phyloP scores from a whole-genome alignment of 2,329 filamentous ascomycete species.

The Juglanconis oblonga region DNA sequence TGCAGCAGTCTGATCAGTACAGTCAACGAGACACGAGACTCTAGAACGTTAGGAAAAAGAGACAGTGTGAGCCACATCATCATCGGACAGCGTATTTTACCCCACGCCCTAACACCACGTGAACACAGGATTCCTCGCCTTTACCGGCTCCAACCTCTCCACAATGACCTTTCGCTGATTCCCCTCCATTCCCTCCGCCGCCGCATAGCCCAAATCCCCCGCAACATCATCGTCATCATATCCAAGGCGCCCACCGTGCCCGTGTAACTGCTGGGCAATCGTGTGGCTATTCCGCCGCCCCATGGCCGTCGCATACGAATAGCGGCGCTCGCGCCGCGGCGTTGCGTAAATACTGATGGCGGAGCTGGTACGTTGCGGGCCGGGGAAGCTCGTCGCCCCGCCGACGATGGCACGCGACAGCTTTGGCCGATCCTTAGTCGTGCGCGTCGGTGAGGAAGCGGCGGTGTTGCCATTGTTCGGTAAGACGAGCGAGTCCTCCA shows the following conservation, averaged over 20 bases:
- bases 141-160: constrained; percentile 91
- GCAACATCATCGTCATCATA: constrained; percentile 74
- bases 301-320: constrained; percentile 50
- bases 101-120: constrained; percentile 76
- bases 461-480: constrained; percentile 18
- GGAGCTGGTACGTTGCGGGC: constrained; percentile 31
- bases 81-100: not conserved
- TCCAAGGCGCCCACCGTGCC: constrained; percentile 27
- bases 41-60: not conserved
- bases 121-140: constrained; percentile 92
- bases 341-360: constrained; percentile 40
- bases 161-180: constrained; percentile 94
- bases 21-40: too few species aligned
- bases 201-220: constrained; percentile 91
- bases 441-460: constrained; percentile 15
- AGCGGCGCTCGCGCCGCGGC: constrained; percentile 48
- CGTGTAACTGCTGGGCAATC: constrained; percentile 53
- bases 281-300: constrained; percentile 46
- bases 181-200: constrained; percentile 89
- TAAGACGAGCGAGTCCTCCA: constrained; percentile 29
- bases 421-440: constrained; percentile 19
- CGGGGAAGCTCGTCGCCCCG: constrained; percentile 37
- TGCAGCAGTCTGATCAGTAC: not conserved
- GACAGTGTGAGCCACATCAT: not conserved
- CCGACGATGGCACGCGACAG: constrained; percentile 19